phyloP scores from a whole-genome alignment of 1,284 basidiomycete species.

The Fistulinella cinereoalba region DNA sequence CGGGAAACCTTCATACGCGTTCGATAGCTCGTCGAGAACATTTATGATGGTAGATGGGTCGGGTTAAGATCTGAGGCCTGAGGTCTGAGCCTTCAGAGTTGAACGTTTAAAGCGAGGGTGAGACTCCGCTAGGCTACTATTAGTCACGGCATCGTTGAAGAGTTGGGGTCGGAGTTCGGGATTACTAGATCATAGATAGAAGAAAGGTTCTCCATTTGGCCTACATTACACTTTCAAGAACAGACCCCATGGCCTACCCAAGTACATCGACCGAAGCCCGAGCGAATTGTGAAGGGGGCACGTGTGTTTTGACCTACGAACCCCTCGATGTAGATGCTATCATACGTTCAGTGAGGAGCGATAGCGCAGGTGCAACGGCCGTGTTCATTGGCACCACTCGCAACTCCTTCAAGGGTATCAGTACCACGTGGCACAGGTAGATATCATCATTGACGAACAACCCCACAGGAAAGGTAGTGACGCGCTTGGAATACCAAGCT shows the following conservation, averaged over 20 bases:
- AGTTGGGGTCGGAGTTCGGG: too few species aligned
- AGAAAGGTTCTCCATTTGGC: too few species aligned
- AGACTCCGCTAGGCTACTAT: too few species aligned
- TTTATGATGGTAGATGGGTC: too few species aligned
- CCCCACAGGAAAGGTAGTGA: slow-evolving; percentile 63
- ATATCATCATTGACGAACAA: slow-evolving; percentile 7
- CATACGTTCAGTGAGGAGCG: slow-evolving; percentile 57
- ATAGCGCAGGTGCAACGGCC: slow-evolving; percentile 68
- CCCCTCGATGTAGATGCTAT: slow-evolving; percentile 57
- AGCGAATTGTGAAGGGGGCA: slow-evolving; percentile 46
- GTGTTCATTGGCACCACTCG: slow-evolving; percentile 74
- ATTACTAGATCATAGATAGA: too few species aligned
- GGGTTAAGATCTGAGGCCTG: not conserved
- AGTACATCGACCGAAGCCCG: slow-evolving; percentile 47
- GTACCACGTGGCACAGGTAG: not conserved
- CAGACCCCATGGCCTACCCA: slow-evolving; percentile 21
- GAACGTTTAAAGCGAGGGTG: too few species aligned
- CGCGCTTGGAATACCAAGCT: slow-evolving; percentile 76
- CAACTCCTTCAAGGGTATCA: slow-evolving; percentile 54
- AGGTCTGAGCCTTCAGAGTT: too few species aligned
- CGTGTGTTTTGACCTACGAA: slow-evolving; percentile 59
- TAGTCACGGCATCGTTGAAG: too few species aligned
- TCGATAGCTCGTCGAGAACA: too few species aligned
- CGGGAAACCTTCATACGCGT: slow-evolving; percentile 6
- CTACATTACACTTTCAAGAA: too few species aligned